phyloP scores from a whole-genome alignment of 192 early-diverging fungal species.

The Borealophlyctis nickersoniae region DNA sequence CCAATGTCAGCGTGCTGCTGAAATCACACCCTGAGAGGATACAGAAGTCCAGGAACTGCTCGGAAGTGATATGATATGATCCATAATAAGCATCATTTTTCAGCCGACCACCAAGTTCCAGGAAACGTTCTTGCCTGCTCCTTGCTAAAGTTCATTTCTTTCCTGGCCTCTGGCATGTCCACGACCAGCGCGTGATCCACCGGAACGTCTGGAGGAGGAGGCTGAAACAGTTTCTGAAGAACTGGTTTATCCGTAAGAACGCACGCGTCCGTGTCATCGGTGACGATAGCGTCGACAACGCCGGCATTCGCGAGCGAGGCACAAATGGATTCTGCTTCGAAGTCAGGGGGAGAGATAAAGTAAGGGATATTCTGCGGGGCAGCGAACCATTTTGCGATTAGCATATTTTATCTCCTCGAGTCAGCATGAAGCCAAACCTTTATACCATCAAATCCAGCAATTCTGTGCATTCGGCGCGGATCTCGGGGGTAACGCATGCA shows the following conservation, averaged over 20 bases:
- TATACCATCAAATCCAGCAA: too few species aligned
- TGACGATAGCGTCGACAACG: neutral
- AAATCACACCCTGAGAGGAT: constrained; percentile 8
- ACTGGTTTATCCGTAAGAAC: neutral
- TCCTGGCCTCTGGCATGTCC: neutral
- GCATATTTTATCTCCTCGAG: too few species aligned
- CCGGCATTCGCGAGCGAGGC: neutral
- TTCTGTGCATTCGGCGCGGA: too few species aligned
- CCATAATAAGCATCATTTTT: neutral
- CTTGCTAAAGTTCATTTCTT: neutral
- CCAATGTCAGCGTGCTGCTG: neutral
- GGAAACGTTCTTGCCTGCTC: neutral
- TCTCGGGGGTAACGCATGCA: too few species aligned
- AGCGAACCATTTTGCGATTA: too few species aligned
- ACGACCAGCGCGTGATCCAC: too few species aligned
- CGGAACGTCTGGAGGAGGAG: neutral
- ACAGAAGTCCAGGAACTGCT: constrained; percentile 6
- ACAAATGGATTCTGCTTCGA: neutral
- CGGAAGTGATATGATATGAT: neutral
- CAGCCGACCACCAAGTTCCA: neutral
- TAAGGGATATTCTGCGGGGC: neutral
- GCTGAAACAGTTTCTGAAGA: neutral
- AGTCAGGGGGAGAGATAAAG: neutral
- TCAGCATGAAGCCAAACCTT: too few species aligned
- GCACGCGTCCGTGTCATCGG: neutral